Evolutionary conservation across 768 basidiomycete species (phyloP).

Genomic region (Calocybe cyanea): DNA sequence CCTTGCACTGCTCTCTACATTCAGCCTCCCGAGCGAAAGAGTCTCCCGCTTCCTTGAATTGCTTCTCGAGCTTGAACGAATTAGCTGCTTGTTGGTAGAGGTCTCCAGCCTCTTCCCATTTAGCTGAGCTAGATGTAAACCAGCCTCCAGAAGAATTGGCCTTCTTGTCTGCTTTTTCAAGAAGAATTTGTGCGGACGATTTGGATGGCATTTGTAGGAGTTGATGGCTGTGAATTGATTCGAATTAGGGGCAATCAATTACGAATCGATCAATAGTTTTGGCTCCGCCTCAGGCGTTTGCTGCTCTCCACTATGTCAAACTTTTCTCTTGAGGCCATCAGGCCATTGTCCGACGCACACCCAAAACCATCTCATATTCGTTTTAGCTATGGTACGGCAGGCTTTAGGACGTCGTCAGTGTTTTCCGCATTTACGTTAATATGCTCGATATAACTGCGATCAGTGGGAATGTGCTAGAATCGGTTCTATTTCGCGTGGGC

Average conservation of each 20-base stretch:
- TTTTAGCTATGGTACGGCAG: slow-evolving; percentile 92
- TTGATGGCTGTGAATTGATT: no score
- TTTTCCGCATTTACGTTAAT: slow-evolving; percentile 12
- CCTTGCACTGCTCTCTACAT: slow-evolving; percentile 84
- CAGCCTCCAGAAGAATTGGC: slow-evolving; percentile 77
- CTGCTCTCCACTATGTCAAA: slow-evolving; percentile 22
- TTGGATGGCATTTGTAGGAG: slow-evolving; percentile 70
- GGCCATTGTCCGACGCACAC: slow-evolving; percentile 52
- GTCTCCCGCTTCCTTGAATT: slow-evolving; percentile 89
- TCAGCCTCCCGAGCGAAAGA: slow-evolving; percentile 93
- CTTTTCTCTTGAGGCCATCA: slow-evolving; percentile 43
- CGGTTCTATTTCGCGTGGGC: slow-evolving; percentile 92
- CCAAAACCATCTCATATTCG: slow-evolving; percentile 65
- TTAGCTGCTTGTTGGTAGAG: slow-evolving; percentile 94
- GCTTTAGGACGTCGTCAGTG: slow-evolving; percentile 85
- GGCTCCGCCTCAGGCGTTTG: not conserved
- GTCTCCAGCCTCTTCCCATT: slow-evolving; percentile 95
- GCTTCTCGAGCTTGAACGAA: slow-evolving; percentile 87
- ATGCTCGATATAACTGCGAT: slow-evolving; percentile 11
- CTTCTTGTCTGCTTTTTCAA: slow-evolving; percentile 94
- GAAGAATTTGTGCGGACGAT: slow-evolving; percentile 68
- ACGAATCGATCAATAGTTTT: slow-evolving; percentile 14
- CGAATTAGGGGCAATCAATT: slow-evolving; percentile 4
- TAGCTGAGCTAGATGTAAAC: slow-evolving; percentile 81
- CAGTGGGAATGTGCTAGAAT: slow-evolving; percentile 73